A percentile compares a stretch with the other conserved stretches of the same genome.
These are phyloP conservation scores for Cryptosporidium bovis DNA, from an alignment of 169 alveolate genomes.

Conservation along the genomic window DNA sequence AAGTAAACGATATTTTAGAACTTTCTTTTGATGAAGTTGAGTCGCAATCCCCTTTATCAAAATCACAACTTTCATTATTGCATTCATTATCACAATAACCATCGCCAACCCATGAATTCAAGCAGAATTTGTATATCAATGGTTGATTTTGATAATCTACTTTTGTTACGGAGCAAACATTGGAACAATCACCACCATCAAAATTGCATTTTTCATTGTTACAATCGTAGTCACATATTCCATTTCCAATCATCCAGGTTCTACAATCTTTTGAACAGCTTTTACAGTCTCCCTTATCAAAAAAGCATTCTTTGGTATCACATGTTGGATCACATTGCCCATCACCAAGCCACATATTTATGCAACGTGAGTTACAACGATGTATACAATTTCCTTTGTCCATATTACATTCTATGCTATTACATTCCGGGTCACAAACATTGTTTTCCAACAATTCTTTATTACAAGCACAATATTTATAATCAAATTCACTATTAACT, in stretches of 20 bases:
- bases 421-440: constrained; percentile 63
- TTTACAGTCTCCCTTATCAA: constrained; percentile 80
- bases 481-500: constrained; percentile 23
- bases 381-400: constrained; percentile 75
- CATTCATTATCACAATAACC: constrained; percentile 81
- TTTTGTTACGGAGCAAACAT: constrained; percentile 77
- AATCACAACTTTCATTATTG: constrained; percentile 72
- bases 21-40: neutral
- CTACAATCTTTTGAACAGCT: constrained; percentile 77
- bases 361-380: constrained; percentile 77
- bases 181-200: constrained; percentile 80
- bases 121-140: constrained; percentile 77
- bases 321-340: constrained; percentile 83
- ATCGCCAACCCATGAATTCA: constrained; percentile 81
- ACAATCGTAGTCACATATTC: constrained; percentile 79
- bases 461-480: constrained; percentile 50
- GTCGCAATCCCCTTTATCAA: constrained; percentile 74
- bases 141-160: constrained; percentile 79
- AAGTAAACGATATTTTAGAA: neutral
- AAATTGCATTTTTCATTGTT: constrained; percentile 75
- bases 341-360: constrained; percentile 79
- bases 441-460: constrained; percentile 69
- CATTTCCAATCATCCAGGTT: constrained; percentile 81
- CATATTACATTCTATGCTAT: constrained; percentile 72
- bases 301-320: constrained; percentile 77